Conservation (phyloP, 2,329 filamentous ascomycete genomes). For the Calonectria henricotiae region DNA sequence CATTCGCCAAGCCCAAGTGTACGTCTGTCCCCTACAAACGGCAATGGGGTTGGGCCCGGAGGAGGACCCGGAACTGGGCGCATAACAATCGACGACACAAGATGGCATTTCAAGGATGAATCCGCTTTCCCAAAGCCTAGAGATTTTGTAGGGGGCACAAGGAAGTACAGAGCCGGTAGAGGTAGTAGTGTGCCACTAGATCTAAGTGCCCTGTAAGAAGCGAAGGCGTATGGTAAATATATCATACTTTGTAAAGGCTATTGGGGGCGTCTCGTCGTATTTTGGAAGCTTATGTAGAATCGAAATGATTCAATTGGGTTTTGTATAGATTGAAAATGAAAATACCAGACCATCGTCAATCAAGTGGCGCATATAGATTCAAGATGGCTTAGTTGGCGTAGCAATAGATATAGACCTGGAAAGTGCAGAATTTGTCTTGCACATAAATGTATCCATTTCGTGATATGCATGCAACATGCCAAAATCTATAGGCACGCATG, state of each 20-base stretch:
- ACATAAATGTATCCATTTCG: conserved; percentile 9
- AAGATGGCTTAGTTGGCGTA: neutral
- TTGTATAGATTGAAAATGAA: conserved; percentile 45
- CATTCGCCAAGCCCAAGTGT: conserved; percentile 66
- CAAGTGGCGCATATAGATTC: neutral
- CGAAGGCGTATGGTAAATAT: conserved; percentile 38
- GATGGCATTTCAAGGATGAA: conserved; percentile 92
- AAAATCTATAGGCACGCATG: conserved; percentile 28
- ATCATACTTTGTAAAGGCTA: conserved; percentile 20
- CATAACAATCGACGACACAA: conserved; percentile 79
- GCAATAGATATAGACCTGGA: neutral
- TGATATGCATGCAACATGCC: conserved; percentile 37
- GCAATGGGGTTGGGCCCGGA: conserved; percentile 37
- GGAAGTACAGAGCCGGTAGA: conserved; percentile 89
- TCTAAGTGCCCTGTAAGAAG: conserved; percentile 71
- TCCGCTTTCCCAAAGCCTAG: conserved; percentile 87
- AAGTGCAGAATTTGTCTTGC: neutral
- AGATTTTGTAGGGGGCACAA: conserved; percentile 81
- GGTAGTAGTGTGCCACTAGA: conserved; percentile 96
- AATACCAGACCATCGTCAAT: conserved; percentile 34
- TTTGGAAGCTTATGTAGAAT: conserved; percentile 34
- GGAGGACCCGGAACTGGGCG: conserved; percentile 54
- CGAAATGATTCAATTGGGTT: conserved; percentile 14
- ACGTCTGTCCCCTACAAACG: conserved; percentile 56
- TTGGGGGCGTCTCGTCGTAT: conserved; percentile 28